Base-by-base conservation (phyloP, 208 protist species). In the Porcisia hertigi region DNA sequence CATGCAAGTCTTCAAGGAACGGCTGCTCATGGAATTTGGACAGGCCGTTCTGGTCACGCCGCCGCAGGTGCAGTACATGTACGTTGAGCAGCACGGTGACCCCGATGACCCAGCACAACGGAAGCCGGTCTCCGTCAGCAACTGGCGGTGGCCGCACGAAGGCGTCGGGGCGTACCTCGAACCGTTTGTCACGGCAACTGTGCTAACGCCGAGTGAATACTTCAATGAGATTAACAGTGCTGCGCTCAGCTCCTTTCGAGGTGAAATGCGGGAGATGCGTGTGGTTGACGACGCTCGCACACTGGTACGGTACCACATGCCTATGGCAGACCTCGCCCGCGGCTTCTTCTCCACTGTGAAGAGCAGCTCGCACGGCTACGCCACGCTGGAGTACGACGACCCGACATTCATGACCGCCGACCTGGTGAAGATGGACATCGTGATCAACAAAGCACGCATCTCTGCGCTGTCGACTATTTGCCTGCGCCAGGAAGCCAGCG, bases 1-100 rank as follows among this genome's bases (percentile, higher is more conserved):
- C 88, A 98, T 99, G 98, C 97, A 99, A 53, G 98, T 99, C 0
- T 99, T 99, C 73, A 91, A 94, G 58, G 94, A 99, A 82, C 90
- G 98, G 30, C 86, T 99, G 52, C 86, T 98, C 53, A 71, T 85
- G 45, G 98, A 99, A 81, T 98, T 98, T 88, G 85, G 92, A 14
- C 83, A 93, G 55, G 77, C 89, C 12, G 95, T 99, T 41, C 90
- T 99, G 36, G 93, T 98, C 16, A 99, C 98, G n/a, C 88, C 94
- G 36, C 96, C 98, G 25, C 93, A 98, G 53, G 97, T 99, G 67
- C 92, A 96, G 69, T 98, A 98, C 84, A 87, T 88, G 77, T 95
- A 88, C 70, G 85, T 87, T 71, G 82, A 81, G 65, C 71, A 64
- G 52, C 77, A 83, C 65, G 69, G 60, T 34, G 85, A 88, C 39